Percentiles rank a stretch among this genome's conserved stretches.
Conservation (phyloP, 2,329 filamentous ascomycete species). For the Fusarium proliferatum region DNA sequence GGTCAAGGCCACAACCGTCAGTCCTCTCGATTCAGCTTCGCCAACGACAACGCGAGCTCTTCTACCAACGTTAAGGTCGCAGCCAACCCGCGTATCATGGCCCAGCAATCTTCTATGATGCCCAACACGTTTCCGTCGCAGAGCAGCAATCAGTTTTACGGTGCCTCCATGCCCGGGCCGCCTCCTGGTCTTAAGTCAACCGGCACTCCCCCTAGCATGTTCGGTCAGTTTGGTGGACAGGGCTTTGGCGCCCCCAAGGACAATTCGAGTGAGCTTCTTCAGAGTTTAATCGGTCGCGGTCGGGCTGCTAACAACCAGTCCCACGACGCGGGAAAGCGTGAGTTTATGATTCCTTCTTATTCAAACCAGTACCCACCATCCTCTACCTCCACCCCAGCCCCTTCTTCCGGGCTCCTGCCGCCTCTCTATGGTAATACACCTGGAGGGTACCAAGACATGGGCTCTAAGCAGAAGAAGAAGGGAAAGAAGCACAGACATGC, state of each 20-base stretch:
- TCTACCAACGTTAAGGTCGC: slow-evolving; percentile 75
- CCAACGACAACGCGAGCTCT: slow-evolving; percentile 72
- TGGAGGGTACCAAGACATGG: slow-evolving; percentile 89
- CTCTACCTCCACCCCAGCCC: slow-evolving; percentile 83
- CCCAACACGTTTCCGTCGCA: slow-evolving; percentile 71
- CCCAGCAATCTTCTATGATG: slow-evolving; percentile 89
- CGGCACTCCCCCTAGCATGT: slow-evolving; percentile 94
- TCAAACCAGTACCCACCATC: slow-evolving; percentile 87
- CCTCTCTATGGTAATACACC: slow-evolving; percentile 90
- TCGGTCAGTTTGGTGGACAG: slow-evolving; percentile 85
- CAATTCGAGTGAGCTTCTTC: slow-evolving; percentile 72
- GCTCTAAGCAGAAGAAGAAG: slow-evolving; percentile 99
- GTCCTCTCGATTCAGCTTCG: slow-evolving; percentile 88
- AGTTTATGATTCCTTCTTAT: slow-evolving; percentile 96
- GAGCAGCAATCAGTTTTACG: slow-evolving; percentile 78
- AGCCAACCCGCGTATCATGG: slow-evolving; percentile 84
- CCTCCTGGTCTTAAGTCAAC: slow-evolving; percentile 96
- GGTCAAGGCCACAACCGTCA: slow-evolving; percentile 80
- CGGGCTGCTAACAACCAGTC: slow-evolving; percentile 75
- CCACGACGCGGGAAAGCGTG: slow-evolving; percentile 94
- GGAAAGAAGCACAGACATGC: slow-evolving; percentile 99
- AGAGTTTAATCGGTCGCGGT: slow-evolving; percentile 81
- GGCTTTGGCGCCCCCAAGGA: slow-evolving; percentile 81
- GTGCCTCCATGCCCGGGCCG: slow-evolving; percentile 87
- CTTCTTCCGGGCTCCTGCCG: slow-evolving; percentile 90